These are phyloP conservation scores for Colletotrichum trifolii DNA, from an alignment of 2,329 filamentous ascomycete genomes.

Conservation along the genomic window DNA sequence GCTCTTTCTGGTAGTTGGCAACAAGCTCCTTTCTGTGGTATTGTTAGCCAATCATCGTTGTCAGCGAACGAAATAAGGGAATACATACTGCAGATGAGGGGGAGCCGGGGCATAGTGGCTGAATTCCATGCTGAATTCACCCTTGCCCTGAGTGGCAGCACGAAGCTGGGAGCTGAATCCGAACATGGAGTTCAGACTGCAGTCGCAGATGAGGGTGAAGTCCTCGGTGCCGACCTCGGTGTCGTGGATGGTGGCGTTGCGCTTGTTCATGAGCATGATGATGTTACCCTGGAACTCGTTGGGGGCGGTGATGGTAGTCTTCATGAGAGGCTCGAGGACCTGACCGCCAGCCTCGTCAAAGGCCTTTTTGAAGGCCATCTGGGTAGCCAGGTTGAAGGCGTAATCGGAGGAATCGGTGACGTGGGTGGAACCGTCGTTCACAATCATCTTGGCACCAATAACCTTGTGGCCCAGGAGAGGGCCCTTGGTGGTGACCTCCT, in stretches of 20 bases:
- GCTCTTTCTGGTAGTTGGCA: conserved; percentile 68
- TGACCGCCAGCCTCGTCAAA: conserved; percentile 84
- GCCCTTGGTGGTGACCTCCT: conserved; percentile 83
- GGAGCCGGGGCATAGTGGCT: conserved; percentile 92
- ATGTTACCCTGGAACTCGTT: conserved; percentile 98
- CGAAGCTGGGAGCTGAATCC: conserved; percentile 92
- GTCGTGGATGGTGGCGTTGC: conserved; percentile 93
- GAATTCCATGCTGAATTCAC: conserved; percentile 99
- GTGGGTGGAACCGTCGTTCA: conserved; percentile 97
- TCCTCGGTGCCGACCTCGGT: conserved; percentile 95
- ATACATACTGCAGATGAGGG: conserved; percentile 84
- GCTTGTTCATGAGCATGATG: conserved; percentile 95
- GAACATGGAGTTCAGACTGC: conserved; percentile 96
- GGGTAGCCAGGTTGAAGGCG: conserved; percentile 93
- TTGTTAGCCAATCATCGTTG: conserved; percentile 41
- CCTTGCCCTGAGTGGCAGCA: conserved; percentile 96
- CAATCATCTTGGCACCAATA: conserved; percentile 87
- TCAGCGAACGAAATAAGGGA: conserved; percentile 1
- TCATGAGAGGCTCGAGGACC: conserved; percentile 96
- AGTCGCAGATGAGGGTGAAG: conserved; percentile 92
- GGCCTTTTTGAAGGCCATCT: conserved; percentile 95
- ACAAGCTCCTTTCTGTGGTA: conserved; percentile 65
- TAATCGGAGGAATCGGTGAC: conserved; percentile 98
- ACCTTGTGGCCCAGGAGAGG: conserved; percentile 94
- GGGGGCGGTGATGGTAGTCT: conserved; percentile 94